Conservation (phyloP, 2,329 filamentous ascomycete species). For the Alternaria consortialis region DNA sequence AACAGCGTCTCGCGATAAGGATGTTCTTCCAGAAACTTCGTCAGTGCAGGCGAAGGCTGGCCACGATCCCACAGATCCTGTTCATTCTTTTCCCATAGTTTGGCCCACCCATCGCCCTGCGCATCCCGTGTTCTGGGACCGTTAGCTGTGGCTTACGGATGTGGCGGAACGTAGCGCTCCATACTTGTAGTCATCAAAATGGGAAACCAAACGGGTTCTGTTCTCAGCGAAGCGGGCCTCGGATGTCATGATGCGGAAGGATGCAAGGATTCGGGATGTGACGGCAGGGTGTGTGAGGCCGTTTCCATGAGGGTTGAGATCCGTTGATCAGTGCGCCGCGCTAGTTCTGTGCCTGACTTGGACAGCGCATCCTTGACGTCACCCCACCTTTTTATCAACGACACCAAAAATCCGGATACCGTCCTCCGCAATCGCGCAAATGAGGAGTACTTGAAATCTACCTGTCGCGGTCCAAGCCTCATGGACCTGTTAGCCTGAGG, state of each 20-base stretch:
- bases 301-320: background rate
- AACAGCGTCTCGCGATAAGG: constrained; percentile 39
- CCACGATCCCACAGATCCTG: constrained; percentile 65
- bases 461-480: background rate
- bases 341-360: constrained; percentile 5
- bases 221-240: constrained; percentile 19
- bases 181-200: constrained; percentile 24
- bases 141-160: constrained; percentile 7
- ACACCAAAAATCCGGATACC: background rate
- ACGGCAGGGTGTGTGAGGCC: constrained; percentile 7
- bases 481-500: background rate
- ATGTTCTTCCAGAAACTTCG: constrained; percentile 20
- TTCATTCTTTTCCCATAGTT: constrained; percentile 61
- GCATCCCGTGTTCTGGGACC: constrained; percentile 16
- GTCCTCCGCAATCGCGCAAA: background rate
- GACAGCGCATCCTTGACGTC: constrained; percentile 14
- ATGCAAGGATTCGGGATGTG: constrained; percentile 7
- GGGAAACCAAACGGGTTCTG: constrained; percentile 19
- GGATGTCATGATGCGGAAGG: constrained; percentile 15
- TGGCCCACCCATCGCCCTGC: constrained; percentile 55
- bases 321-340: constrained; percentile 4
- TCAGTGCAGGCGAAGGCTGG: constrained; percentile 62
- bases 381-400: constrained; percentile 6
- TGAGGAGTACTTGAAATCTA: background rate
- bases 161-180: background rate